phyloP scores from a whole-genome alignment of 2,329 filamentous ascomycete species.

The Cladosporium sp. region DNA sequence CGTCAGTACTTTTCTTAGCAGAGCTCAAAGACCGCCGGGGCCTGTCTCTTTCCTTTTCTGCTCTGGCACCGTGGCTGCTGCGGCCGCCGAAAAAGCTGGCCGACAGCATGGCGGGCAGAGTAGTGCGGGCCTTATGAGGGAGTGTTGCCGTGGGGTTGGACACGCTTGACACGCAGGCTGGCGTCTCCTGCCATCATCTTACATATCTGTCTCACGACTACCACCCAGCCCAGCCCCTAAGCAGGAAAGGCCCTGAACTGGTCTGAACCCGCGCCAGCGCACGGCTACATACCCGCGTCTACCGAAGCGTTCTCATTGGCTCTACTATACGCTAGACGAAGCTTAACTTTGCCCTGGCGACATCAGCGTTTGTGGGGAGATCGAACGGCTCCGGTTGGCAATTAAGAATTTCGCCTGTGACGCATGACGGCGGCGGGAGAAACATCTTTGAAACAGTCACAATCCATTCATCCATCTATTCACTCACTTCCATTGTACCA shows the following conservation, averaged over 20 bases:
- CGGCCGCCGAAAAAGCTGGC: slow-evolving; percentile 28
- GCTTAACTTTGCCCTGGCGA: slow-evolving; percentile 9
- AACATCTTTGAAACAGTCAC: neutral
- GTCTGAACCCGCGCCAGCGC: slow-evolving; percentile 11
- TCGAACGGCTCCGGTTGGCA: slow-evolving; percentile 6
- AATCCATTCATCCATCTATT: neutral
- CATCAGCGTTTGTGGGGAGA: slow-evolving; percentile 9
- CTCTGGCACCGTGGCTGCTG: slow-evolving; percentile 24
- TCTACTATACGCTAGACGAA: too few species aligned
- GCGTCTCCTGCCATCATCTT: slow-evolving; percentile 13
- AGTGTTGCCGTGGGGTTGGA: slow-evolving; percentile 17
- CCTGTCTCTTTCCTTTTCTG: slow-evolving; percentile 20
- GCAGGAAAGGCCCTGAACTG: slow-evolving; percentile 5
- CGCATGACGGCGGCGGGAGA: slow-evolving; percentile 6
- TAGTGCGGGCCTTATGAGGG: slow-evolving; percentile 4
- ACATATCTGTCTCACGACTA: slow-evolving; percentile 9
- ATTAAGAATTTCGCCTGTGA: slow-evolving; percentile 13
- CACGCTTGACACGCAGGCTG: slow-evolving; percentile 15
- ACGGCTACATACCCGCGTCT: slow-evolving; percentile 2
- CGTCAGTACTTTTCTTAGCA: slow-evolving; percentile 23
- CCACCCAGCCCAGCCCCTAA: slow-evolving; percentile 1
- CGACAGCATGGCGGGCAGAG: slow-evolving; percentile 24
- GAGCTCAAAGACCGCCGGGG: slow-evolving; percentile 26
- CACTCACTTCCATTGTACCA: neutral
- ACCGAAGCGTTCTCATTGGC: neutral